Evolutionary conservation across 2,329 filamentous ascomycete genomes (phyloP).

Genomic region (Neonectria magnoliae): DNA sequence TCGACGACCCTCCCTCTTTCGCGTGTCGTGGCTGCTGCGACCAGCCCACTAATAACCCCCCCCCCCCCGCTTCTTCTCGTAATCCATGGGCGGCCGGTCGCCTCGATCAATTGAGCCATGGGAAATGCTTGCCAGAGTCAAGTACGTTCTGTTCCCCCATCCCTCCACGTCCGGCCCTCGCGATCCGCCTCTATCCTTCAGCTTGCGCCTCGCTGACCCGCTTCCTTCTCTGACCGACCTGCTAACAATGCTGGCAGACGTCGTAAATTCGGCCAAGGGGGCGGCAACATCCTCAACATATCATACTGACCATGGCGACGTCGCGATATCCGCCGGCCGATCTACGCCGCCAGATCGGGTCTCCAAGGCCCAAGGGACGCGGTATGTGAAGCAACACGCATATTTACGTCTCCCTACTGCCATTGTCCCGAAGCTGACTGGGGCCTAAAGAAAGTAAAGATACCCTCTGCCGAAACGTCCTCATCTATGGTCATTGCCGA

Average conservation of each 20-base stretch:
- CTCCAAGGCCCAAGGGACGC: constrained; percentile 66
- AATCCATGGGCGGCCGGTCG: constrained; percentile 56
- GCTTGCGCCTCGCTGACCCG: background rate
- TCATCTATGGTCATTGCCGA: constrained; percentile 92
- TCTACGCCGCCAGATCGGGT: constrained; percentile 63
- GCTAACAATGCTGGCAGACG: constrained; percentile 47
- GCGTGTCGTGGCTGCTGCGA: constrained; percentile 31
- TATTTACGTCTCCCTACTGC: constrained; percentile 7
- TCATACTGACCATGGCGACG: constrained; percentile 55
- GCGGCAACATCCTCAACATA: constrained; percentile 41
- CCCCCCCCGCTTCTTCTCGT: constrained; percentile 35
- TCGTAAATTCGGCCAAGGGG: constrained; percentile 55
- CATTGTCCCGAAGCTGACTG: constrained; percentile 25
- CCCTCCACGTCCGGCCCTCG: constrained; percentile 25
- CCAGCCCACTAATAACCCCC: constrained; percentile 26
- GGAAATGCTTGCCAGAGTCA: constrained; percentile 56
- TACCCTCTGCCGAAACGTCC: constrained; percentile 89
- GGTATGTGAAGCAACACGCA: constrained; percentile 51
- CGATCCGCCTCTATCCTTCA: constrained; percentile 11
- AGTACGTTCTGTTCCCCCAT: constrained; percentile 50
- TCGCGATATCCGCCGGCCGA: constrained; percentile 58
- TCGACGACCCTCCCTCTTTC: constrained; percentile 24
- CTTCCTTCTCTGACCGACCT: constrained; percentile 8
- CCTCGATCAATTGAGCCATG: constrained; percentile 59
- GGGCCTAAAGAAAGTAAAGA: constrained; percentile 77